Percentiles rank a stretch among this genome's conserved stretches.
These are phyloP conservation scores for Tylopilus subfusipes DNA, from an alignment of 768 basidiomycete species.

Conservation along the genomic window DNA sequence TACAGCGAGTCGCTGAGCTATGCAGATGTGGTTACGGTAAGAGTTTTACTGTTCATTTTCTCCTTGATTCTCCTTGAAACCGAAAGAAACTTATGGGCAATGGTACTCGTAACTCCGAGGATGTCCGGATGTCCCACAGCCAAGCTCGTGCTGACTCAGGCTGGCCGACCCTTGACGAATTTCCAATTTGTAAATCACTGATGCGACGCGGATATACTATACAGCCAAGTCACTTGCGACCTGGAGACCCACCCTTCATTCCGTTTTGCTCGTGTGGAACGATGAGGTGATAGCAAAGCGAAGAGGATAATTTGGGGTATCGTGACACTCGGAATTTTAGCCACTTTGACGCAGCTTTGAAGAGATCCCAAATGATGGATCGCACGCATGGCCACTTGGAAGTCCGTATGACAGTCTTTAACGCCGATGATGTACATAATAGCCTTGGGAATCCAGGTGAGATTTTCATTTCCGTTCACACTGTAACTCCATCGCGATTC, in stretches of 20 bases:
- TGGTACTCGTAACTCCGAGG: neutral
- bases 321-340: neutral
- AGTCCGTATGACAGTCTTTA: neutral
- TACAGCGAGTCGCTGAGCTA: neutral
- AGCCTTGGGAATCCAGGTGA: neutral
- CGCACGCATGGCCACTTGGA: neutral
- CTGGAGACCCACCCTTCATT: too few species aligned
- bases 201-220: neutral
- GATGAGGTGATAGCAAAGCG: too few species aligned
- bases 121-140: neutral
- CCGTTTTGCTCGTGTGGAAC: too few species aligned
- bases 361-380: neutral
- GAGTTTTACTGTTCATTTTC: neutral
- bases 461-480: neutral
- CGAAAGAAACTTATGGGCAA: neutral
- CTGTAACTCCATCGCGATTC: neutral
- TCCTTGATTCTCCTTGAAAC: neutral
- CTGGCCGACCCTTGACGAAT: neutral
- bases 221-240: neutral
- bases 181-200: neutral
- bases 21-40: neutral
- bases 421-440: neutral
- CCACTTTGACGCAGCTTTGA: neutral
- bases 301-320: neutral
- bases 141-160: neutral